Conservation (phyloP, 805 yeast genomes). For the Wickerhamiella kazuoi region DNA sequence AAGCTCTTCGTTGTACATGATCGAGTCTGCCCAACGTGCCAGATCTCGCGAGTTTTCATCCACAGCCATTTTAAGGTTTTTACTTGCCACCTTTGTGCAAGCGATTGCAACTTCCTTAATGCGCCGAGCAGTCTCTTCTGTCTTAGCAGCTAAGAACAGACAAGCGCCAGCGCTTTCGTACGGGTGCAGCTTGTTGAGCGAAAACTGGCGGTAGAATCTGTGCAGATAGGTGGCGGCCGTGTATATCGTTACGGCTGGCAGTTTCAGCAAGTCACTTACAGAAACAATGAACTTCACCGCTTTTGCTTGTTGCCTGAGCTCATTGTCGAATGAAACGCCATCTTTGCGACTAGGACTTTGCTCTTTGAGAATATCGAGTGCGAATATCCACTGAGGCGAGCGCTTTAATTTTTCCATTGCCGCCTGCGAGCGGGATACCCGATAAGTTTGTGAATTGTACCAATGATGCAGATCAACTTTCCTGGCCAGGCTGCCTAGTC, state of each 20-base stretch:
- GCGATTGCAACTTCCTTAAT: conserved; percentile 32
- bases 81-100: conserved; percentile 32
- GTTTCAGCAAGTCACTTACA: conserved; percentile 27
- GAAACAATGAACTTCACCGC: conserved; percentile 31
- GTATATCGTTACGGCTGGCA: conserved; percentile 32
- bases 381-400: conserved; percentile 15
- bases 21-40: conserved; percentile 34
- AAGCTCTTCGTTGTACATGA: conserved; percentile 29
- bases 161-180: conserved; percentile 36
- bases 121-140: conserved; percentile 34
- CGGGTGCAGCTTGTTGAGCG: conserved; percentile 27
- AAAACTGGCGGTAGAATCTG: conserved; percentile 33
- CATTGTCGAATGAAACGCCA: conserved; percentile 24
- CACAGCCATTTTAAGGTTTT: conserved; percentile 23
- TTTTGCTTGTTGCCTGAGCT: conserved; percentile 28
- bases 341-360: conserved; percentile 17
- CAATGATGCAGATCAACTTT: no score
- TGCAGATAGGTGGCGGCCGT: conserved; percentile 34
- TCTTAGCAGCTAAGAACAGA: conserved; percentile 35
- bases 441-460: no score
- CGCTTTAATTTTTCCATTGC: conserved; percentile 13
- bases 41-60: conserved; percentile 32
- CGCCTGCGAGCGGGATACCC: no score
- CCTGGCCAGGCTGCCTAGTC: no score
- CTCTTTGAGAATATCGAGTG: conserved; percentile 11